Conservation (phyloP, 306 rosid species). For the Gleditsia sinensis region DNA sequence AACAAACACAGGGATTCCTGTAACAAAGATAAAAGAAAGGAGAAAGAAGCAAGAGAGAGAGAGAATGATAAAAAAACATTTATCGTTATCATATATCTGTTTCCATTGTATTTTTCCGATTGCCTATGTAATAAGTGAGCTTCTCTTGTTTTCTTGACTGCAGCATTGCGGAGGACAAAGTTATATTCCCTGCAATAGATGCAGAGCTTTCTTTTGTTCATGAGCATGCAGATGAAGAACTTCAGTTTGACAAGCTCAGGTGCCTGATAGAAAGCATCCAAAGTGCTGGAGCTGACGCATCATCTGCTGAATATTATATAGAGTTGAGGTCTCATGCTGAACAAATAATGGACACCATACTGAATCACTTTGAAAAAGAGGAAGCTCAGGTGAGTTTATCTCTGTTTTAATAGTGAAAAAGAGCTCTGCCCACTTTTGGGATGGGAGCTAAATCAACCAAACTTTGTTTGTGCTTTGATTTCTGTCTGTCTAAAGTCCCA, state of each 20-base stretch:
- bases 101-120: not conserved
- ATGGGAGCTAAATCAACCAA: not conserved
- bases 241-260: constrained; percentile 35
- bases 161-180: constrained; percentile 44
- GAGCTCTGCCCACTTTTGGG: constrained; percentile 3
- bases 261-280: constrained; percentile 38
- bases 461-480: not conserved
- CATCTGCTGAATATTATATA: constrained; percentile 25
- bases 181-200: constrained; percentile 41
- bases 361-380: constrained; percentile 34
- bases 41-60: not conserved
- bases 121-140: constrained; percentile 12
- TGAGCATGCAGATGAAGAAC: constrained; percentile 36
- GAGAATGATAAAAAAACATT: not conserved
- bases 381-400: constrained; percentile 35
- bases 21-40: not conserved
- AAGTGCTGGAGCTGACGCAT: constrained; percentile 21
- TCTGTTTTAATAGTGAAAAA: constrained; percentile 2
- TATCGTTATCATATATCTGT: not conserved
- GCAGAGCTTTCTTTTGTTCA: constrained; percentile 27
- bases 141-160: constrained; percentile 17
- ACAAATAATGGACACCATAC: constrained; percentile 33
- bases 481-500: constrained; percentile 7
- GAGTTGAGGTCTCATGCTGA: constrained; percentile 30
- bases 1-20: not conserved